Base-by-base conservation (phyloP, 1,284 basidiomycete species). In the Ganoderma leucocontextum region DNA sequence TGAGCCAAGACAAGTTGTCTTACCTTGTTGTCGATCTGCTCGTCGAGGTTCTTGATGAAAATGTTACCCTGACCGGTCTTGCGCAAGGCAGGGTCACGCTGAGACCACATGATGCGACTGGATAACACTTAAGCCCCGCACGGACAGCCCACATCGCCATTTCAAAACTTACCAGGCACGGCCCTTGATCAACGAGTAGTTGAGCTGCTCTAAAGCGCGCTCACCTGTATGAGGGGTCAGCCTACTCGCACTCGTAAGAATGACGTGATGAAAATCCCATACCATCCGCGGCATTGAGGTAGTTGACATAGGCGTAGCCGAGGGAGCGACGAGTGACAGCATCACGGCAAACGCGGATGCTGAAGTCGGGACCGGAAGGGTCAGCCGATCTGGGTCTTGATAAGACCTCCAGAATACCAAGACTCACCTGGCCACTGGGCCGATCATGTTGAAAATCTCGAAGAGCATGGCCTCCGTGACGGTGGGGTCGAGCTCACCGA, bases 371-470 rank as follows among this genome's bases (percentile, higher is more conserved):
- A 25, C 8, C 58, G 22, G 44, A 60, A 49, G 52, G 39, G 47
- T 44, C 53, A 63, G 67, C 67, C 67, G 66, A 73, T 64, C 55
- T 25, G 66, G 38, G 39, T 41, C 25, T 36, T 53, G 52, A 73
- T 65, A 66, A 63, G 68, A 66, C 59, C 12, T 63, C 44, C 36
- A 7, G 22, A 63, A 38, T 52, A 59, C 12, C 39, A 29, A 67
- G 58, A 81, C 88, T 70, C 74, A 94, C 93, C 95, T 96, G 70
- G 96, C 96, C 74, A 99, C 98, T 67, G 97, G 97, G 68, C 98
- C 98, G 82, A 99, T 96, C 95, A 99, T 98, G 84, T 97, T 98
- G 89, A 99, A 99, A 81, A 99, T 99, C 87, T 99, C 98, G 80
- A 99, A 99, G 70, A 99, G 89, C 95, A 99, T 99, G 71, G 98